Conservation (phyloP, 1,284 basidiomycete species). For the Mrakiaceae sp. region DNA sequence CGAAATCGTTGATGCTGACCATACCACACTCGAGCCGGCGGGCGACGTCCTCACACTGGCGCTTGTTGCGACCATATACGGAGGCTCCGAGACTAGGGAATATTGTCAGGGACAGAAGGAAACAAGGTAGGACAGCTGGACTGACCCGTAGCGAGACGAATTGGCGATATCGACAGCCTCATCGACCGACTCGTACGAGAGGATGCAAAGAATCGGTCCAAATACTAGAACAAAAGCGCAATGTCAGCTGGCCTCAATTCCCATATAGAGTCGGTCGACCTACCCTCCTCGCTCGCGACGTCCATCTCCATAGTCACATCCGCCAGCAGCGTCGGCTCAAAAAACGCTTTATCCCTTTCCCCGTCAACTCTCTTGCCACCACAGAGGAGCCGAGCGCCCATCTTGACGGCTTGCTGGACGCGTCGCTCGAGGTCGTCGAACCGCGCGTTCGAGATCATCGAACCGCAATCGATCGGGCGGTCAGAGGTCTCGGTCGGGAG, state of each 20-base stretch:
- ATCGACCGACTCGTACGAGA: slow-evolving; percentile 66
- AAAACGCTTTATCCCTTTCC: slow-evolving; percentile 56
- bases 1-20: slow-evolving; percentile 93
- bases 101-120: background rate
- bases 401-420: slow-evolving; percentile 56
- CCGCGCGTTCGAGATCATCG: slow-evolving; percentile 40
- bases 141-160: slow-evolving; percentile 59
- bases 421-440: slow-evolving; percentile 61
- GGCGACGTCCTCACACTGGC: slow-evolving; percentile 64
- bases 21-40: slow-evolving; percentile 77
- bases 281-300: slow-evolving; percentile 68
- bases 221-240: slow-evolving; percentile 50
- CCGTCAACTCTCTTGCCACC: slow-evolving; percentile 61
- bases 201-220: slow-evolving; percentile 73
- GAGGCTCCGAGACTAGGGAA: slow-evolving; percentile 60
- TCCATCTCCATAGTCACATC: slow-evolving; percentile 63
- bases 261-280: slow-evolving; percentile 24
- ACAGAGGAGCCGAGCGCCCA: slow-evolving; percentile 56
- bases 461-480: slow-evolving; percentile 30
- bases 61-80: slow-evolving; percentile 77
- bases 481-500: slow-evolving; percentile 14
- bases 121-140: background rate
- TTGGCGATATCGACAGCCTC: slow-evolving; percentile 81
- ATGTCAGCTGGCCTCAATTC: slow-evolving; percentile 15
- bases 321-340: slow-evolving; percentile 74